Percentiles rank a stretch among this genome's conserved stretches.
Conservation (phyloP, 2,329 filamentous ascomycete species). For the Colletotrichum musicola region DNA sequence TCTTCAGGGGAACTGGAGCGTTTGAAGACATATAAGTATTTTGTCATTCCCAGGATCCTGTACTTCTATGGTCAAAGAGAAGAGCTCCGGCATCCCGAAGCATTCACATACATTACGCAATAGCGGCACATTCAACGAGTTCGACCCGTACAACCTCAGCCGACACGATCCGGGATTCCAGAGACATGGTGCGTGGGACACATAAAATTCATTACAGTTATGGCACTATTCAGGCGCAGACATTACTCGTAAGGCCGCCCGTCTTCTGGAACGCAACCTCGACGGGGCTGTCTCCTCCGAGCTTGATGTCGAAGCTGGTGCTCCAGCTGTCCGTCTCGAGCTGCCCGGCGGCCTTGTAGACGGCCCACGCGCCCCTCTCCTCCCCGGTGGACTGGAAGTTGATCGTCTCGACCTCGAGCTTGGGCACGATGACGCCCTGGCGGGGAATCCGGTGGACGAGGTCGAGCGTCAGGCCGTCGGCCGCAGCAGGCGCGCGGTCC, state of each 20-base stretch:
- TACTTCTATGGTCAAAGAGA: no score
- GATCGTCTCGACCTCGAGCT: constrained; percentile 27
- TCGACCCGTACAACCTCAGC: no score
- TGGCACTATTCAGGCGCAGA: constrained; percentile 1
- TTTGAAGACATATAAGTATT: no score
- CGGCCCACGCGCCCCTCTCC: constrained; percentile 24
- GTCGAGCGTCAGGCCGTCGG: constrained; percentile 24
- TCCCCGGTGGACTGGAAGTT: constrained; percentile 24
- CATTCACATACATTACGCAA: no score
- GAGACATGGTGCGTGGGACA: no score
- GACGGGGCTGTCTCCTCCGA: constrained; percentile 13
- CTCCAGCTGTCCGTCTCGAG: constrained; percentile 20
- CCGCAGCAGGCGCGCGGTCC: constrained; percentile 15
- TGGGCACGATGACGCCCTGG: constrained; percentile 33
- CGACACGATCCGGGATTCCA: no score
- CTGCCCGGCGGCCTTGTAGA: constrained; percentile 20
- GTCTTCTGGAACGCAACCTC: constrained; percentile 30
- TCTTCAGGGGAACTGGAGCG: no score
- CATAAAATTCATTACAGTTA: neutral
- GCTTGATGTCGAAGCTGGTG: constrained; percentile 34
- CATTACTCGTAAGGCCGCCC: neutral
- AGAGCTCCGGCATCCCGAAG: no score
- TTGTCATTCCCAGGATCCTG: no score
- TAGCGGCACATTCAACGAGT: no score
- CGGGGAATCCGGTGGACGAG: constrained; percentile 27